Percentiles rank a stretch among this genome's conserved stretches.
phyloP scores from a whole-genome alignment of 108 stramenopile species.

The Pseudonitzschia multiseries region DNA sequence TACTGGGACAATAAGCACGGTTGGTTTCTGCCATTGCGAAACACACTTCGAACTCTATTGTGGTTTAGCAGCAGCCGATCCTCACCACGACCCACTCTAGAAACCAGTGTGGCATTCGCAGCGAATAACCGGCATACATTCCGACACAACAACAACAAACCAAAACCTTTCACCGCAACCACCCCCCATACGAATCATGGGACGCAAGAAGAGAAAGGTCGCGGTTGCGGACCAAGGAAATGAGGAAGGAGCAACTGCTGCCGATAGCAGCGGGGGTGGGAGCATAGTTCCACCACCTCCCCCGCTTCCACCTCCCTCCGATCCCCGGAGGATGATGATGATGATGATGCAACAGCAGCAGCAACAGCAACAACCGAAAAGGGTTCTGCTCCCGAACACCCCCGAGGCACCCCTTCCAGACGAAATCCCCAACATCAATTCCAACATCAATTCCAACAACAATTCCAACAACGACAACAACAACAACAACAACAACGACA shows the following conservation, averaged over 20 bases:
- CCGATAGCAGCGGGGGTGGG: neutral
- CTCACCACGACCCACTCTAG: no score
- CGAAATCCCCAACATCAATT: neutral
- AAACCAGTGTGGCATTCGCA: no score
- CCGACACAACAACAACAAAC: no score
- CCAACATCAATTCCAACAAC: no score
- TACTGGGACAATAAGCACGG: no score
- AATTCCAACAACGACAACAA: neutral
- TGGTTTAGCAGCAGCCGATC: no score
- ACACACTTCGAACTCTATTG: no score
- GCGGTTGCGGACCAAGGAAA: conserved; percentile 4
- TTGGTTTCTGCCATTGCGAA: no score
- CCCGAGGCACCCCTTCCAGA: neutral
- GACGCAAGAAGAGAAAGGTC: conserved; percentile 42
- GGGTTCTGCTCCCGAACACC: neutral
- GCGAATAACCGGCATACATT: no score
- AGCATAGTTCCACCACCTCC: neutral
- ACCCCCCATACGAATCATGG: conserved; percentile 18
- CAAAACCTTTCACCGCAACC: no score
- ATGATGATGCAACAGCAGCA: neutral
- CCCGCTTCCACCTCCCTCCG: neutral
- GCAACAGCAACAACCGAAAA: neutral
- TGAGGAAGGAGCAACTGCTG: neutral
- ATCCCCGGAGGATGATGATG: neutral
- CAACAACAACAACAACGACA: conserved; percentile 8